These are phyloP conservation scores for Akebia trifoliata DNA, from an alignment of 164 flowering plant genomes.

Conservation along the genomic window DNA sequence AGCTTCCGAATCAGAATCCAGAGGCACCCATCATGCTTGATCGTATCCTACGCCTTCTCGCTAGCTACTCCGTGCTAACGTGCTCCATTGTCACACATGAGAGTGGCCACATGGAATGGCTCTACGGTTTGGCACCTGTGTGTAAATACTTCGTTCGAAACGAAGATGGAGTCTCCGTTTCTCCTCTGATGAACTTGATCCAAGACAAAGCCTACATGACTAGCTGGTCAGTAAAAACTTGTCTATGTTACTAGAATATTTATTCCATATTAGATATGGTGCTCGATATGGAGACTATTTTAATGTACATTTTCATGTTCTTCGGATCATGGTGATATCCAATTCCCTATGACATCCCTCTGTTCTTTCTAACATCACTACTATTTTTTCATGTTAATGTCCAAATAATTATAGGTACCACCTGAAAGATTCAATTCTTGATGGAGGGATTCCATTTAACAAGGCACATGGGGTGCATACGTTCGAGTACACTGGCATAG, in stretches of 20 bases:
- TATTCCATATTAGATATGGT: too few species aligned
- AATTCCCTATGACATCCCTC: too few species aligned
- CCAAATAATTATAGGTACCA: slow-evolving; percentile 51
- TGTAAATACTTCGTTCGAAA: slow-evolving; percentile 60
- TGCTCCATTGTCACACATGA: too few species aligned
- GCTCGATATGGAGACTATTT: too few species aligned
- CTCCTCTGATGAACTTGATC: slow-evolving; percentile 59
- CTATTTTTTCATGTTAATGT: not conserved
- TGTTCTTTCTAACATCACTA: too few species aligned
- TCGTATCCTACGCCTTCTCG: too few species aligned
- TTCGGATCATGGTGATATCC: too few species aligned
- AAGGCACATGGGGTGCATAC: slow-evolving; percentile 57
- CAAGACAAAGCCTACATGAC: slow-evolving; percentile 83
- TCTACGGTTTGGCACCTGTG: slow-evolving; percentile 68
- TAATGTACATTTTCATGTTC: too few species aligned
- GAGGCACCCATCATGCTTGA: too few species aligned
- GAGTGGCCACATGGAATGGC: slow-evolving; percentile 48
- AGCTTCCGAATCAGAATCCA: too few species aligned
- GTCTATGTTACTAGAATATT: too few species aligned
- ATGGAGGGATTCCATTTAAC: slow-evolving; percentile 80
- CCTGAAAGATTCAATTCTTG: slow-evolving; percentile 75
- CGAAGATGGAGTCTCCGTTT: slow-evolving; percentile 57
- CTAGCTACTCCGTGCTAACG: too few species aligned
- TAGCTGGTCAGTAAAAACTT: slow-evolving; percentile 63
- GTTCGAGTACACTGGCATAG: slow-evolving; percentile 19